These are phyloP conservation scores for Globisporangium irregulare DNA, from an alignment of 352 stramenopile species.

Conservation along the genomic window DNA sequence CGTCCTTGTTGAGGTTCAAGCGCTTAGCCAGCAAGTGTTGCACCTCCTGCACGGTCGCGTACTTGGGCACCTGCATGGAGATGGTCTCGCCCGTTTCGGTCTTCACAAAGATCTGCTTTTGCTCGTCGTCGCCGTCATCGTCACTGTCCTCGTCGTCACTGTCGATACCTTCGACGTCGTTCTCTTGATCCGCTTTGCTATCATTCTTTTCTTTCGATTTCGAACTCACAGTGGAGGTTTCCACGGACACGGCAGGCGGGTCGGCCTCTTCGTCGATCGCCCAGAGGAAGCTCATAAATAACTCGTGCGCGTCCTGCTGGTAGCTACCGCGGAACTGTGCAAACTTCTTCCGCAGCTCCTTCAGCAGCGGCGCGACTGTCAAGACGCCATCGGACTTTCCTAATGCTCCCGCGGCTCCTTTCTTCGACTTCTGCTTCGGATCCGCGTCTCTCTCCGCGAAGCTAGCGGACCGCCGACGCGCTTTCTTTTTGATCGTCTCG, in stretches of 20 bases:
- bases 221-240: neutral
- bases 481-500: slow-evolving; percentile 57
- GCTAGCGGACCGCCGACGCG: slow-evolving; percentile 20
- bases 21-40: slow-evolving; percentile 52
- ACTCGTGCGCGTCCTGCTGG: slow-evolving; percentile 97
- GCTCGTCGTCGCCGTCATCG: slow-evolving; percentile 21
- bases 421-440: slow-evolving; percentile 21
- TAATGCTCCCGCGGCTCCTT: slow-evolving; percentile 8
- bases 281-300: slow-evolving; percentile 93
- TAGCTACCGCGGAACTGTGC: slow-evolving; percentile 91
- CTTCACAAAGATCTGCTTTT: slow-evolving; percentile 67
- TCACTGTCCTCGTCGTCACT: slow-evolving; percentile 14
- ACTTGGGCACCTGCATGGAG: slow-evolving; percentile 47
- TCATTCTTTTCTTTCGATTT: slow-evolving; percentile 9
- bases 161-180: slow-evolving; percentile 13
- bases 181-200: neutral
- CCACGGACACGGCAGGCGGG: slow-evolving; percentile 22
- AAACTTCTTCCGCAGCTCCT: slow-evolving; percentile 81
- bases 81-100: slow-evolving; percentile 59
- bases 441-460: slow-evolving; percentile 16
- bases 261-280: slow-evolving; percentile 75
- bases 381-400: slow-evolving; percentile 37
- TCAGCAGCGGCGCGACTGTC: slow-evolving; percentile 58
- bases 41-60: slow-evolving; percentile 46
- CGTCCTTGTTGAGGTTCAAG: slow-evolving; percentile 47